Base-by-base conservation (phyloP, 352 stramenopile species). In the Globisporangium okanoganense region DNA sequence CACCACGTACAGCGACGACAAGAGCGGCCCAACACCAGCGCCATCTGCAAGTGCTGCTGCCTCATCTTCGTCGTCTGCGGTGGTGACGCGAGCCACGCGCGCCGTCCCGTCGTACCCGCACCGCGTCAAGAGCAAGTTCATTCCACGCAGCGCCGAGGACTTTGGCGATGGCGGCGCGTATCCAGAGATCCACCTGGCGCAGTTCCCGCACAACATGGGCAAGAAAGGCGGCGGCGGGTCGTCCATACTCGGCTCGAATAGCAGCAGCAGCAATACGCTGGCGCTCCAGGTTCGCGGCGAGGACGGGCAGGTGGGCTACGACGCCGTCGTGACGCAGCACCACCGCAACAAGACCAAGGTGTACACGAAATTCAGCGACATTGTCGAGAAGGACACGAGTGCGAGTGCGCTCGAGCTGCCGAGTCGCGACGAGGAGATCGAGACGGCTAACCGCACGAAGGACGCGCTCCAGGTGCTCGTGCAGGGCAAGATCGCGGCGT, bases 81-180 rank as follows among this genome's bases (percentile, higher is more conserved):
- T 31, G 25, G 14, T 47, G 12, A 31, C n/a, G 6, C 27, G 47
- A n/a, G 16, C 38, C 38, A 20, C 38, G n/a, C 38, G 57, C 20
- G 49, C 49, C 4, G 51, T 83, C 16, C 85, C 85, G 7, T 53
- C 57, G 14, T 95, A 95, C 51, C 83, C 85, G 7, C 67, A 70
- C 3, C 85, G 85, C 33, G 64, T 87, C 0, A 51, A 53, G 29
- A 61, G 72, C 16, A 74, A 83, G 58, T 95, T 93, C 61, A 65
- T 92, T 1, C 85, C 85, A 38, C 83, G 83, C 12, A 71, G 69
- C 22, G 54, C 62, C 22, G 73, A 75, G 27, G 97, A 99, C 73
- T 99, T 99, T 79, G 96, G 95, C 38, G 97, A 99, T 74, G 97
- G 97, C 45, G 98, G 97, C 41, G 97, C 97, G 51, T 99, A 96